phyloP scores from a whole-genome alignment of 2,329 filamentous ascomycete genomes.

The Talaromyces sp. region DNA sequence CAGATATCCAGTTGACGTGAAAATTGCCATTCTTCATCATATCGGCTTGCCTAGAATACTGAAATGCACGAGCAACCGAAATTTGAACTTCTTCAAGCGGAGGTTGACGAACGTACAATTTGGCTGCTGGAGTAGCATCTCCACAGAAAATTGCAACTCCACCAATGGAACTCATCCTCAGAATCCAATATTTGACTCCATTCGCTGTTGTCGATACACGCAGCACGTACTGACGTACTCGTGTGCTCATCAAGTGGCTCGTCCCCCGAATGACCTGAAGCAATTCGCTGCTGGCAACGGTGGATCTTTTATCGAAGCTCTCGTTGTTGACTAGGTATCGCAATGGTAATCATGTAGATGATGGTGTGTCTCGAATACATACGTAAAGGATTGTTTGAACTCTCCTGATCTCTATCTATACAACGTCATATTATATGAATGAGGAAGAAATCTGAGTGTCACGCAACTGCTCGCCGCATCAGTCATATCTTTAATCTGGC shows the following conservation, averaged over 20 bases:
- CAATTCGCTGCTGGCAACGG: background rate
- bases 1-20: too few relatives aligned
- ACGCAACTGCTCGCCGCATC: background rate
- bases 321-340: background rate
- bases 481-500: background rate
- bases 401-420: background rate
- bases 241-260: background rate
- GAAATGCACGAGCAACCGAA: background rate
- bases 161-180: background rate
- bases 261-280: background rate
- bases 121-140: background rate
- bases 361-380: background rate
- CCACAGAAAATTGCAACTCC: background rate
- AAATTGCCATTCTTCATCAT: too few relatives aligned
- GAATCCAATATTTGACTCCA: background rate
- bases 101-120: conserved; percentile 20
- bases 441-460: background rate
- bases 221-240: background rate
- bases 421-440: background rate
- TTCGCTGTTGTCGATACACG: background rate
- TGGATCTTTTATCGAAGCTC: background rate
- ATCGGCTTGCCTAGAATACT: too few relatives aligned
- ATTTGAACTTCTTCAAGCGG: conserved; percentile 26
- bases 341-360: background rate
- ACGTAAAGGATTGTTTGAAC: background rate